These are phyloP conservation scores for Hypholoma sublateritium DNA, from an alignment of 768 basidiomycete genomes.

Conservation along the genomic window DNA sequence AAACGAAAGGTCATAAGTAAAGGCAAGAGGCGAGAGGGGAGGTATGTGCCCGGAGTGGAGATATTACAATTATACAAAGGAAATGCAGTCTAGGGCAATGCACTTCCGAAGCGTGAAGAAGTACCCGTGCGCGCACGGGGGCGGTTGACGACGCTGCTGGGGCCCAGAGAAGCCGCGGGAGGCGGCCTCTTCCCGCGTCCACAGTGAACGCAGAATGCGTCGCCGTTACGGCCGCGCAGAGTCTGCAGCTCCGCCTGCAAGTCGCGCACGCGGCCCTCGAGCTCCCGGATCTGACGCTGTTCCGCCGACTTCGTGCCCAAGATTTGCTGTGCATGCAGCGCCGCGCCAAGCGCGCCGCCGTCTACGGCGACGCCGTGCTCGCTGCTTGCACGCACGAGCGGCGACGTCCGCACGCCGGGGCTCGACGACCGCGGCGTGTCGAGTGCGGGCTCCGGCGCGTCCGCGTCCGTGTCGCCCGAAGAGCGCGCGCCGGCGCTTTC, in stretches of 20 bases:
- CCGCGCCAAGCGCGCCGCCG: constrained; percentile 8
- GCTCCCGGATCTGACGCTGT: constrained; percentile 74
- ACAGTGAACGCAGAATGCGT: constrained; percentile 56
- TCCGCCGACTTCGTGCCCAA: constrained; percentile 56
- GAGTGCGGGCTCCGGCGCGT: constrained; percentile 3
- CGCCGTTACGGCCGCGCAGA: constrained; percentile 30
- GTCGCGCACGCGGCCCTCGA: constrained; percentile 72
- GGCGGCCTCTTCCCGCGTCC: constrained; percentile 44
- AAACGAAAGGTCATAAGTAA: constrained; percentile 8
- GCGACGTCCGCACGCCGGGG: constrained; percentile 20
- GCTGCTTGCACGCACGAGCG: constrained; percentile 13
- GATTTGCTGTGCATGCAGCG: constrained; percentile 60
- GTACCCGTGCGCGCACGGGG: constrained; percentile 70
- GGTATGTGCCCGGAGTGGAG: background rate
- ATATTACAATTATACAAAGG: constrained; percentile 15
- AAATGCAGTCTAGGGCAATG: constrained; percentile 5
- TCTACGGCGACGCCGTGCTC: constrained; percentile 5
- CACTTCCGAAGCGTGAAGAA: constrained; percentile 59
- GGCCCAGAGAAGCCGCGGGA: constrained; percentile 16
- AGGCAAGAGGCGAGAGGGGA: background rate
- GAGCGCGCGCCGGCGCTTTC: background rate
- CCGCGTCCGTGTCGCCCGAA: background rate
- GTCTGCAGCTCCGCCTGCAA: constrained; percentile 69
- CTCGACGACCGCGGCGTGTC: constrained; percentile 45
- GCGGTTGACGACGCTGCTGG: constrained; percentile 52